phyloP scores from a whole-genome alignment of 495 filamentous ascomycete species.

The Friedmanniomyces simplex region DNA sequence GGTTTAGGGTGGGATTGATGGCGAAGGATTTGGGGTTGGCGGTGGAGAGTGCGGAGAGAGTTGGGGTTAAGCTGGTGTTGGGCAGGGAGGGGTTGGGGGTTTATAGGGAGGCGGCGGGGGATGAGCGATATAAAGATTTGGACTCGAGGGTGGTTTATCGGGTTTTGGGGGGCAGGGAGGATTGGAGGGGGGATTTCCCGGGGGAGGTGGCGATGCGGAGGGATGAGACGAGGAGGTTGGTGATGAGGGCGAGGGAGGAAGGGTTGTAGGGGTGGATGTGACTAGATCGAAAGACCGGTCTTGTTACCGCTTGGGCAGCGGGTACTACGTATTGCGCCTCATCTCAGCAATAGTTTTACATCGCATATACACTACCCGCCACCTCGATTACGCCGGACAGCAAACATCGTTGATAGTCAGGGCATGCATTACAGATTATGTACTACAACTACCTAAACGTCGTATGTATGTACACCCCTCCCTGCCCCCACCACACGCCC shows the following conservation, averaged over 20 bases:
- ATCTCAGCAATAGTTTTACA: too few relatives aligned
- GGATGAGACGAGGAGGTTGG: slow-evolving; percentile 16
- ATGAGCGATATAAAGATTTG: slow-evolving; percentile 36
- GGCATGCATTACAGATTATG: slow-evolving; percentile 1
- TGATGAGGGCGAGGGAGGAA: slow-evolving; percentile 12
- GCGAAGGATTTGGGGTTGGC: slow-evolving; percentile 44
- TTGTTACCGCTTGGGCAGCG: too few relatives aligned
- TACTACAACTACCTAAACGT: background rate
- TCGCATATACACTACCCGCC: too few relatives aligned
- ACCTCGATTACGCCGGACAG: too few relatives aligned
- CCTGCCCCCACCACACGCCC: background rate
- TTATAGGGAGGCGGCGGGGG: slow-evolving; percentile 39
- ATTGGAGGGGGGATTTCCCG: slow-evolving; percentile 32
- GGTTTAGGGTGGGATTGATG: slow-evolving; percentile 47
- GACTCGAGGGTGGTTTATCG: slow-evolving; percentile 47
- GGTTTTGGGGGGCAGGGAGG: slow-evolving; percentile 40
- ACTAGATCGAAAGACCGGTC: too few relatives aligned
- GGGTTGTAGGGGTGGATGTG: background rate
- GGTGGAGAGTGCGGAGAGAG: slow-evolving; percentile 36
- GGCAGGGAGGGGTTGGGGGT: slow-evolving; percentile 35
- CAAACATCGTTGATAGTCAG: too few relatives aligned
- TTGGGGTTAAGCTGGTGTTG: slow-evolving; percentile 35
- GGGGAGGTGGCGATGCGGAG: slow-evolving; percentile 15
- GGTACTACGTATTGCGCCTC: too few relatives aligned
- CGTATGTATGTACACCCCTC: background rate